These are phyloP conservation scores for Metschnikowia kofuensis DNA, from an alignment of 805 yeast species.

Conservation along the genomic window DNA sequence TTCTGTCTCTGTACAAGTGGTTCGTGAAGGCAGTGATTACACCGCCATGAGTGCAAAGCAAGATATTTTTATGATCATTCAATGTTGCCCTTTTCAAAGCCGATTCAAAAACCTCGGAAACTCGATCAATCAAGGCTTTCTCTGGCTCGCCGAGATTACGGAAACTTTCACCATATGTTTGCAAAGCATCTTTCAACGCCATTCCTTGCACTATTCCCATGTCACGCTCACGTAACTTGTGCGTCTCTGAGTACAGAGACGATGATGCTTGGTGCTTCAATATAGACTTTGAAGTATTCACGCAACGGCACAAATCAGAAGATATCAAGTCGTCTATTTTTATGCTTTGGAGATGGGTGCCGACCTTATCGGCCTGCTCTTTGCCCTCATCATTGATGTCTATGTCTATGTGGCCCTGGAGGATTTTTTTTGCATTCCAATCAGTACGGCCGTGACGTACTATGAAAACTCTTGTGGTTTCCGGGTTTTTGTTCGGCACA, in stretches of 20 bases:
- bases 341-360: constrained; percentile 37
- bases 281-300: constrained; percentile 52
- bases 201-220: constrained; percentile 82
- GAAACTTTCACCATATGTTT: constrained; percentile 52
- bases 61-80: constrained; percentile 44
- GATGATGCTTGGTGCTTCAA: constrained; percentile 24
- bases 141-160: constrained; percentile 65
- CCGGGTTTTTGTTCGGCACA: constrained; percentile 31
- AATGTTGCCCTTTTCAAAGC: constrained; percentile 37
- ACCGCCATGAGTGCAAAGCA: constrained; percentile 79
- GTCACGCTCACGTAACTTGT: constrained; percentile 59
- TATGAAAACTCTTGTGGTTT: constrained; percentile 50
- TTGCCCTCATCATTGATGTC: constrained; percentile 60
- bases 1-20: constrained; percentile 42
- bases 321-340: constrained; percentile 46
- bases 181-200: constrained; percentile 64
- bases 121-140: constrained; percentile 45
- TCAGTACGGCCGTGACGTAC: constrained; percentile 86
- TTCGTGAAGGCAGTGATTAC: constrained; percentile 61
- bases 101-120: constrained; percentile 44
- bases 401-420: constrained; percentile 78
- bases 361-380: constrained; percentile 58
- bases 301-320: constrained; percentile 59
- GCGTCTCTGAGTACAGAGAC: constrained; percentile 20
- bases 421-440: constrained; percentile 61